Evolutionary conservation across 2,329 filamentous ascomycete genomes (phyloP).

Genomic region (Neopestalotiopsis clavispora): DNA sequence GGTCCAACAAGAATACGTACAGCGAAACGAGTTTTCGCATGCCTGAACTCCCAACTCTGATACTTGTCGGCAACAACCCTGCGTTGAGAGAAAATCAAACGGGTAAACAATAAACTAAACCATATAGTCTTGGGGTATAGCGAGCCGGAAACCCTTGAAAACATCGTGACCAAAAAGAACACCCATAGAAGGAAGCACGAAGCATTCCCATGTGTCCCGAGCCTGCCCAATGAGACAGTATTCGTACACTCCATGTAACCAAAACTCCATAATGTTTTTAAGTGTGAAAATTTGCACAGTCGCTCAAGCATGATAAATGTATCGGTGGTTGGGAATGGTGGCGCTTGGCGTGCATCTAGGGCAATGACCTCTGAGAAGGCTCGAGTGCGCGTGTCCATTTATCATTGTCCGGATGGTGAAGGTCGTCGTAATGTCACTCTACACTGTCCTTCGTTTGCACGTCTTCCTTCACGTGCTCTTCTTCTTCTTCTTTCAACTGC

Average conservation of each 20-base stretch:
- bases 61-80: background rate
- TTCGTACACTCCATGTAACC: background rate
- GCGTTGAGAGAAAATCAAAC: background rate
- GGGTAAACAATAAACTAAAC: background rate
- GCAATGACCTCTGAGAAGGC: too few relatives aligned
- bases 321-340: too few relatives aligned
- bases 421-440: too few relatives aligned
- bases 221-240: too few relatives aligned
- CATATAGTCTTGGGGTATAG: background rate
- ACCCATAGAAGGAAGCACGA: background rate
- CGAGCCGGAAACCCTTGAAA: constrained; percentile 1
- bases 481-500: constrained; percentile 19
- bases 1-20: background rate
- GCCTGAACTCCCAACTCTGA: background rate
- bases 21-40: background rate
- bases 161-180: background rate
- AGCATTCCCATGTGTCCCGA: background rate
- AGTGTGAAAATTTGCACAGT: background rate
- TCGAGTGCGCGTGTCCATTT: too few relatives aligned
- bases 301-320: background rate
- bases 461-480: constrained; percentile 13
- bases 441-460: too few relatives aligned
- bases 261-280: background rate
- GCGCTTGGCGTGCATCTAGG: too few relatives aligned
- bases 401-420: too few relatives aligned